Conservation (phyloP, 257 asterid genomes). For the Penstemon newberryi region DNA sequence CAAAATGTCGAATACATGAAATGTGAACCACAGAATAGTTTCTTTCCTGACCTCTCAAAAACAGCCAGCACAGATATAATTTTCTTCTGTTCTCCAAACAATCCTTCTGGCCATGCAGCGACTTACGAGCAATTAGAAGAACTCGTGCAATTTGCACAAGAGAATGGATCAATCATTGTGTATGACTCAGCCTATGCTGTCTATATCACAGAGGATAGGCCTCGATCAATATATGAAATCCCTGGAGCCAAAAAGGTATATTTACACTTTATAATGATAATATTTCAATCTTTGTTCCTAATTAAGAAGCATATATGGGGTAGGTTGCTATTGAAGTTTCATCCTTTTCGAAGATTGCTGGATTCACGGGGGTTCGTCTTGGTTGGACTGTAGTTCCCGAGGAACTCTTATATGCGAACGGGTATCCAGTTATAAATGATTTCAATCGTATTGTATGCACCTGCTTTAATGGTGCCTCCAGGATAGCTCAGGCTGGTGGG, state of each 20-base stretch:
- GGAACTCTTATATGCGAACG: constrained; percentile 66
- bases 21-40: constrained; percentile 60
- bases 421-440: constrained; percentile 78
- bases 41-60: constrained; percentile 68
- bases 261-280: neutral
- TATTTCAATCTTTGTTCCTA: neutral
- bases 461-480: constrained; percentile 87
- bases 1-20: constrained; percentile 65
- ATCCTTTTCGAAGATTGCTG: constrained; percentile 90
- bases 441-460: constrained; percentile 72
- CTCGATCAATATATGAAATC: constrained; percentile 74
- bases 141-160: constrained; percentile 64
- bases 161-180: constrained; percentile 73
- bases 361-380: constrained; percentile 88
- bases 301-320: neutral
- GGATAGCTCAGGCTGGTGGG: constrained; percentile 89
- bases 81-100: constrained; percentile 86
- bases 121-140: constrained; percentile 56
- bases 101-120: constrained; percentile 90
- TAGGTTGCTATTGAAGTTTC: constrained; percentile 93
- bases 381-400: constrained; percentile 96
- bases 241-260: constrained; percentile 74
- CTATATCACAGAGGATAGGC: constrained; percentile 66
- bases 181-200: constrained; percentile 79
- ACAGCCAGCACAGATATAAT: constrained; percentile 67